Conservation (phyloP, 1,139 yeast genomes). For the Petasospora fabianii region DNA sequence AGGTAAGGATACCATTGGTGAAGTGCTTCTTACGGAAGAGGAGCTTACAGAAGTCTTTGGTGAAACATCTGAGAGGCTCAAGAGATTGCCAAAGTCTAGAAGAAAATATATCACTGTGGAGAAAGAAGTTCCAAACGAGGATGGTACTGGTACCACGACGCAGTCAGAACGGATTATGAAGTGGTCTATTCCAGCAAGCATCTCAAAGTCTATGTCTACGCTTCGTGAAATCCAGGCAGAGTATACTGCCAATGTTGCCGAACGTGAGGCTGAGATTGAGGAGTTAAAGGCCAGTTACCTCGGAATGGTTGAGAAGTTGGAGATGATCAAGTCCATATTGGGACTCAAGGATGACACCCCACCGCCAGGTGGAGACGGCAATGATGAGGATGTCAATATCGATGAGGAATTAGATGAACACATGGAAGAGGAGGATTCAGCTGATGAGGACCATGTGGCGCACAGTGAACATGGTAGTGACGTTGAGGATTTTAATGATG, state of each 20-base stretch:
- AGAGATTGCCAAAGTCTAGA: no score
- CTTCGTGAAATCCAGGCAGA: constrained; percentile 11
- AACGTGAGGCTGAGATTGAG: constrained; percentile 16
- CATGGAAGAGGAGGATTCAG: background rate
- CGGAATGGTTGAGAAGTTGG: constrained; percentile 18
- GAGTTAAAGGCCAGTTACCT: constrained; percentile 14
- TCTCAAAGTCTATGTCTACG: constrained; percentile 8
- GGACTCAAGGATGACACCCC: constrained; percentile 10
- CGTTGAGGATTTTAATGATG: background rate
- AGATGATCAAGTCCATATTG: constrained; percentile 16
- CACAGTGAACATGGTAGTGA: background rate
- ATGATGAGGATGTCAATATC: constrained; percentile 1
- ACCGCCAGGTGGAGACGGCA: constrained; percentile 2
- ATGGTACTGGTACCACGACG: no score
- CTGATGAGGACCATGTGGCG: background rate
- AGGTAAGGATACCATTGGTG: background rate
- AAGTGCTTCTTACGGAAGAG: constrained; percentile 8
- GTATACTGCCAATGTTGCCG: constrained; percentile 5
- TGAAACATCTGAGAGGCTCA: constrained; percentile 9
- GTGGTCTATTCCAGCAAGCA: constrained; percentile 2
- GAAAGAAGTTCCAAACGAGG: no score
- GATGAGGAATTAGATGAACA: constrained; percentile 1
- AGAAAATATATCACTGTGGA: no score
- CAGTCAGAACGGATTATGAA: no score
- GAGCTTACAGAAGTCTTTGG: constrained; percentile 19